These are phyloP conservation scores for Fomitiporia mediterranea DNA, from an alignment of 1,284 basidiomycete species.

Conservation along the genomic window DNA sequence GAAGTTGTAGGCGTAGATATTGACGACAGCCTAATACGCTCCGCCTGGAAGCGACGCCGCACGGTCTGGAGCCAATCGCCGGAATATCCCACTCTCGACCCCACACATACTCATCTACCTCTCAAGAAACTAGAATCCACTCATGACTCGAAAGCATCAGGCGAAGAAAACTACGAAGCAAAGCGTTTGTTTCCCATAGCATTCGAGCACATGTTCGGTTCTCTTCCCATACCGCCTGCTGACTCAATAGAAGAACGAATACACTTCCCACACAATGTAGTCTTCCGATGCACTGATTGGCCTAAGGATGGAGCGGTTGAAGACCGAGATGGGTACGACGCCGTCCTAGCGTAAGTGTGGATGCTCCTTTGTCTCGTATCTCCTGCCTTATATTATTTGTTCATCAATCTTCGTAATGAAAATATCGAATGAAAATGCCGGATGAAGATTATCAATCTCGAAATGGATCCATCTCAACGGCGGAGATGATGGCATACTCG, in stretches of 20 bases:
- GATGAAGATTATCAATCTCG: constrained; percentile 66
- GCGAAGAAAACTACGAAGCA: background rate
- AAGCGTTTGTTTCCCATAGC: constrained; percentile 66
- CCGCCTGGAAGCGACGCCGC: constrained; percentile 65
- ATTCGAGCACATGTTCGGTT: constrained; percentile 67
- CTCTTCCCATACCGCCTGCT: constrained; percentile 58
- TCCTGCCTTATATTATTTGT: too few relatives aligned
- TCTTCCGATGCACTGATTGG: constrained; percentile 71
- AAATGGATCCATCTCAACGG: constrained; percentile 84
- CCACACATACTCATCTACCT: constrained; percentile 30
- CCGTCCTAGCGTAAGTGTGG: constrained; percentile 63
- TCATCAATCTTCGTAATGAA: too few relatives aligned
- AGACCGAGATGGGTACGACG: constrained; percentile 59
- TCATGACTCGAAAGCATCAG: constrained; percentile 28
- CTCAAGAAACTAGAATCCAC: constrained; percentile 14
- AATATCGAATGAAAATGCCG: background rate
- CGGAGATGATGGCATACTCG: constrained; percentile 60
- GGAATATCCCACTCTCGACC: background rate
- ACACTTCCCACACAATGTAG: constrained; percentile 69
- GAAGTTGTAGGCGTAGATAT: constrained; percentile 77
- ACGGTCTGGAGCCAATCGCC: constrained; percentile 62
- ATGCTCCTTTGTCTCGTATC: background rate
- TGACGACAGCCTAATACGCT: constrained; percentile 62
- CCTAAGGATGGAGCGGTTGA: constrained; percentile 48
- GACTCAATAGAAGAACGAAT: background rate